Percentiles rank a stretch among this genome's conserved stretches.
Conservation (phyloP, 2,329 filamentous ascomycete species). For the Alternaria novae-zelandiae region DNA sequence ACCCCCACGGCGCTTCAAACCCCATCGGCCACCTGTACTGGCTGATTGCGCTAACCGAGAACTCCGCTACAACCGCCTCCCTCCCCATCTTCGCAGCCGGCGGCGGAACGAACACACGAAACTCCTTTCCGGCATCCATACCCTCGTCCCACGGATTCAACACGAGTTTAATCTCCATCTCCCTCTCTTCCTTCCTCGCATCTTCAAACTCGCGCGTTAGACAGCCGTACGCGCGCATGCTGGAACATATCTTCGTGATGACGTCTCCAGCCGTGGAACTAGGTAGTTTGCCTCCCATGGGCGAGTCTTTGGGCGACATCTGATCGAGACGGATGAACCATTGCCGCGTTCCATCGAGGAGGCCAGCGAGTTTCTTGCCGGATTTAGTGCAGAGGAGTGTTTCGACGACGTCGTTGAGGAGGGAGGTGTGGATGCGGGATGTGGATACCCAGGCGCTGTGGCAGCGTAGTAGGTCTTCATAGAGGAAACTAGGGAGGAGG, state of each 20-base stretch:
- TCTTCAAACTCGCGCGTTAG: slow-evolving; percentile 22
- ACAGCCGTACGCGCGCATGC: slow-evolving; percentile 46
- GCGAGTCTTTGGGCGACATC: slow-evolving; percentile 53
- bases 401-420: slow-evolving; percentile 9
- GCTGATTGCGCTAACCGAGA: slow-evolving; percentile 14
- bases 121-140: slow-evolving; percentile 51
- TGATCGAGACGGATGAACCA: slow-evolving; percentile 53
- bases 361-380: neutral
- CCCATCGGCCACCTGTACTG: slow-evolving; percentile 19
- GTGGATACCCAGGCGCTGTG: slow-evolving; percentile 10
- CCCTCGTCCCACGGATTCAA: slow-evolving; percentile 52
- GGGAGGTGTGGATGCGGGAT: neutral
- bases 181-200: slow-evolving; percentile 24
- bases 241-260: slow-evolving; percentile 48
- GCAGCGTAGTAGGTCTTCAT: slow-evolving; percentile 39
- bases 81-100: slow-evolving; percentile 9
- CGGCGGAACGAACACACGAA: slow-evolving; percentile 55
- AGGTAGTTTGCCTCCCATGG: neutral
- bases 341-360: slow-evolving; percentile 12
- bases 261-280: slow-evolving; percentile 5
- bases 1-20: slow-evolving; percentile 4
- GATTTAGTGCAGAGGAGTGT: neutral
- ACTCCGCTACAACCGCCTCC: neutral
- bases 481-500: slow-evolving; percentile 22
- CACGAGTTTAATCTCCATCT: slow-evolving; percentile 40